phyloP scores from a whole-genome alignment of 257 asterid genomes.

The Salvia miltiorrhiza region DNA sequence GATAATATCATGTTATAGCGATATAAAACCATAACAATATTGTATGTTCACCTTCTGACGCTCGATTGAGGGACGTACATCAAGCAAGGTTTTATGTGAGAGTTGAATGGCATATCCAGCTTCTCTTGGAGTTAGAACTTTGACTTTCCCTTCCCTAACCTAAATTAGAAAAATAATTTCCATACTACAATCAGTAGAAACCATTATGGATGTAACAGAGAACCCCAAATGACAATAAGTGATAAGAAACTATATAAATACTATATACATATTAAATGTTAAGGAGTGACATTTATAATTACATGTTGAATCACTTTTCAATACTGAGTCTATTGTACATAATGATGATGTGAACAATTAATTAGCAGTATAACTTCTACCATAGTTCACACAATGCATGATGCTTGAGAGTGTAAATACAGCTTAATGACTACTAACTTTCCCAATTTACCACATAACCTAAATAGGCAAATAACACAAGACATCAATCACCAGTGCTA shows the following conservation, averaged over 20 bases:
- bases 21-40: slow-evolving; percentile 5
- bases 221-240: background rate
- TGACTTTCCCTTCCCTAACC: slow-evolving; percentile 90
- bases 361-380: background rate
- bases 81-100: slow-evolving; percentile 73
- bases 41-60: slow-evolving; percentile 60
- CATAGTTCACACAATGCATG: background rate
- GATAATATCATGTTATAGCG: background rate
- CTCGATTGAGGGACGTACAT: slow-evolving; percentile 87
- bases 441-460: background rate
- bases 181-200: background rate
- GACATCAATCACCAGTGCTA: background rate
- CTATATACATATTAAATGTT: background rate
- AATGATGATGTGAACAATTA: no score
- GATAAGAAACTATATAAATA: background rate
- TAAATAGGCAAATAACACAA: background rate
- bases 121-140: slow-evolving; percentile 83
- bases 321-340: no score
- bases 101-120: slow-evolving; percentile 97
- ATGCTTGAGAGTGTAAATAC: background rate
- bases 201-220: background rate
- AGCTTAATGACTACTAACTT: background rate
- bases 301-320: no score
- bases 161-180: slow-evolving; percentile 23
- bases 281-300: background rate